Base-by-base conservation (phyloP, 2,329 filamentous ascomycete genomes). In the Escovopsis sp. region DNA sequence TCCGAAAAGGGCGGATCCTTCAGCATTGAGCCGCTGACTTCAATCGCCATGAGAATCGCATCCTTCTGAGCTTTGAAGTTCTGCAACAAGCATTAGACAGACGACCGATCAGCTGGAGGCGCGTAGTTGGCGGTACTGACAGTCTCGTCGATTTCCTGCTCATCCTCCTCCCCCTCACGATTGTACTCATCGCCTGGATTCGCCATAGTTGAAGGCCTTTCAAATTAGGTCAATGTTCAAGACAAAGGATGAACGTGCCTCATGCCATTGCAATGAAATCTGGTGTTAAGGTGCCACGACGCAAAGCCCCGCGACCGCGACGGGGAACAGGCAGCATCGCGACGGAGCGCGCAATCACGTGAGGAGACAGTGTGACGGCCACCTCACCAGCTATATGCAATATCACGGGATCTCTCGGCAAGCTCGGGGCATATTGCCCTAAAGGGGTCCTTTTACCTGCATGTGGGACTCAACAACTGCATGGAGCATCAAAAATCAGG, bases 41-140 rank as follows among this genome's bases (percentile, higher is more conserved):
- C 83, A 53, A 98, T 94, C 12, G 87, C 89, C 57, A 98, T 89
- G 20, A 98, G 71, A n/a, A 96, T 75, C n/a, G 91, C 91, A 77
- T 98, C 91, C 65, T 94, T 95, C 57, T 88, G 81, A 1, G 81
- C 73, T 65, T 88, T 93, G 67, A 91, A 98, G 60, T 78, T 80
- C 86, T 89, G 35, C 10, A 27, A 27, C 24, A 39, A 30, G 8
- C 36, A 30, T 42, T 41, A 37, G 34, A 33, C 8, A 37, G 34
- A 33, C 8, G 15, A 14, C 3, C 14, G n/a, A 14, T 29, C 25
- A 7, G 13, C 39, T n/a, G 7, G 15, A 14, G 35, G 30, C 24
- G 14, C 9, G n/a, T 24, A 32, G 15, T 16, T 15, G 35, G n/a
- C 15, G n/a, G 24, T 27, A 49, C 65, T 51, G 61, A 80, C 75